A percentile compares a stretch with the other conserved stretches of the same genome.
Evolutionary conservation across 2,329 filamentous ascomycete genomes (phyloP).

Genomic region (Pseudopithomyces chartarum): DNA sequence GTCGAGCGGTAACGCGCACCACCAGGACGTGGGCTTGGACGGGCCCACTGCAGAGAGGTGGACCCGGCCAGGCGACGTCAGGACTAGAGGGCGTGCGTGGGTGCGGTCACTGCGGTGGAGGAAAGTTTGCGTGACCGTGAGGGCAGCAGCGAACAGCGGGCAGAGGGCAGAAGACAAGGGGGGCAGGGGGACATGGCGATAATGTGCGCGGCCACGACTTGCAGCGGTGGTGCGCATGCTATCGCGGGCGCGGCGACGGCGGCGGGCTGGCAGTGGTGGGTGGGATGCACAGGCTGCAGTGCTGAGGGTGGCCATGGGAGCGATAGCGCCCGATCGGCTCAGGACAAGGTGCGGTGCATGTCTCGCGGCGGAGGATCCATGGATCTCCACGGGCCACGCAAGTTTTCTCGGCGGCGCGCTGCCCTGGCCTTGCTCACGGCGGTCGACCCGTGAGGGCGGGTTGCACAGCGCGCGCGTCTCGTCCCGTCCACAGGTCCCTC

Average conservation of each 20-base stretch:
- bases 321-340: not conserved
- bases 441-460: not conserved
- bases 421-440: not conserved
- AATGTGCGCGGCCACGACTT: too few relatives aligned
- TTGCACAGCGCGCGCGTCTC: not conserved
- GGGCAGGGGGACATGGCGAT: too few relatives aligned
- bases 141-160: too few relatives aligned
- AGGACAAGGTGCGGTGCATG: not conserved
- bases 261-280: too few relatives aligned
- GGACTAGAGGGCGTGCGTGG: too few relatives aligned
- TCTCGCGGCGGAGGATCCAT: not conserved
- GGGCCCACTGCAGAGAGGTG: not conserved
- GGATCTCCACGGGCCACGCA: conserved; percentile 7
- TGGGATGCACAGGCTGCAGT: not conserved
- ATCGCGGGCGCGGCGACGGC: too few relatives aligned
- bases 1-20: not conserved
- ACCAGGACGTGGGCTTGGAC: conserved; percentile 12
- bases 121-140: too few relatives aligned
- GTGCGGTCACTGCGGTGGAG: too few relatives aligned
- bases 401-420: not conserved
- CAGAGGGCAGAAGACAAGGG: too few relatives aligned
- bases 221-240: too few relatives aligned
- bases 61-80: not conserved
- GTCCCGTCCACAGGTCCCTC: too few relatives aligned
- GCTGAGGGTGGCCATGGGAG: not conserved